Conservation (phyloP, 139 green algal species). For the Penium margaritaceum region DNA sequence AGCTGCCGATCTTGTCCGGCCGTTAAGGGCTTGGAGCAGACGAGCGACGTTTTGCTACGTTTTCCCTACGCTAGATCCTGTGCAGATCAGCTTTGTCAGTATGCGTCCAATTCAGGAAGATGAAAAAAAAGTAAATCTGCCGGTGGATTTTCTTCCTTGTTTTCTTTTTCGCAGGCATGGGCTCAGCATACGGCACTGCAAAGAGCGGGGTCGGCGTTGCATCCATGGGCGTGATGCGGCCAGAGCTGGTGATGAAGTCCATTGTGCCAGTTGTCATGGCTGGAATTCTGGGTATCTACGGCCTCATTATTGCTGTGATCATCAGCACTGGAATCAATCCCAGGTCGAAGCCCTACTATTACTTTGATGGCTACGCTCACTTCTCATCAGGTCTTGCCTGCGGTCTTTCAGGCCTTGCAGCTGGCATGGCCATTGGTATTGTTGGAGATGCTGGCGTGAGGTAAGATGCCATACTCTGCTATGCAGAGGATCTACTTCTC, state of each 20-base stretch:
- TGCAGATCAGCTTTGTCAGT: background rate
- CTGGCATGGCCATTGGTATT: slow-evolving; percentile 97
- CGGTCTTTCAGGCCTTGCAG: slow-evolving; percentile 81
- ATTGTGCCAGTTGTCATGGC: slow-evolving; percentile 98
- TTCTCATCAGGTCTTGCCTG: slow-evolving; percentile 84
- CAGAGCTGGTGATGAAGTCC: slow-evolving; percentile 99
- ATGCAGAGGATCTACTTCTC: too few species aligned
- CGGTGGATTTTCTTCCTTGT: background rate
- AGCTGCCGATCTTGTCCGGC: too few species aligned
- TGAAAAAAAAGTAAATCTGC: background rate
- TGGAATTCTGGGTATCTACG: slow-evolving; percentile 97
- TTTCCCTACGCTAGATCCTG: too few species aligned
- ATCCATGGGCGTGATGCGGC: slow-evolving; percentile 96
- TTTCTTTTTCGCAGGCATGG: slow-evolving; percentile 80
- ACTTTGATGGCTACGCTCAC: slow-evolving; percentile 96
- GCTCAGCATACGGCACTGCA: slow-evolving; percentile 91
- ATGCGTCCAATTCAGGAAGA: background rate
- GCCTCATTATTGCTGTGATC: slow-evolving; percentile 97
- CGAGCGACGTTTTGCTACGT: background rate
- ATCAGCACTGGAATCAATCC: slow-evolving; percentile 76
- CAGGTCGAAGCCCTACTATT: slow-evolving; percentile 70
- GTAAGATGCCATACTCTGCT: too few species aligned
- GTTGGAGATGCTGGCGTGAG: slow-evolving; percentile 93
- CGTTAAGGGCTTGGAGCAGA: too few species aligned
- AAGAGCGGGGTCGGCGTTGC: slow-evolving; percentile 95